Base-by-base conservation (phyloP, 139 green algal species). In the Picochlorum sp. region DNA sequence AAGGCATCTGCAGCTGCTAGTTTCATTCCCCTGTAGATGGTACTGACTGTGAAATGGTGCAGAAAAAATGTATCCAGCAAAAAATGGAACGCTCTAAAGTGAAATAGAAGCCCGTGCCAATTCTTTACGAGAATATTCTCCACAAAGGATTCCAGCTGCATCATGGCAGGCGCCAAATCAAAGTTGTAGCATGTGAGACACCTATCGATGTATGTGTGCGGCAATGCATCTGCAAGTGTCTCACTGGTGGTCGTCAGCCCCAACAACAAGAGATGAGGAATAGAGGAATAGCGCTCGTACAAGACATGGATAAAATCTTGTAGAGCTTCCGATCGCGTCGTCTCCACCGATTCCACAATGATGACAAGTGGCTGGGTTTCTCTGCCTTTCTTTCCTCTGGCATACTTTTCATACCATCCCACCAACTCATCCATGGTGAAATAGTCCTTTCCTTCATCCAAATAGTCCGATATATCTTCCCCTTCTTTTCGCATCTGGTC, bases 241-340 rank as follows among this genome's bases (percentile, higher is more conserved):
- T 20, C 62, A 3, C 55, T 68, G 4, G 55, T 68, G 13, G 71
- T 85, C 26, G 77, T 70, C 37, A 85, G 58, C 3, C 77, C 79
- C 30, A 86, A 49, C 47, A 84, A 15, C 21, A 86, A 54, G 0
- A 49, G 62, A 4, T 84, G 45, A 0, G 80, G 80, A 32, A 86
- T 45, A 56, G 71, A 26, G 2, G 14, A 26, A 15, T 63, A 15
- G 41, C 71, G 70, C 59, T 83, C 78, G 34, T 63, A 71, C 9
- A 83, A 52, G 2, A 62, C 26, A 1, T 63, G 6, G 23, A 86
- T 66, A 4, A 86, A 51, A 28, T 78, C 70, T 2, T 71, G 45
- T 15, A 86, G 69, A 3, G 62, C 59, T 23, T 30, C 11, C 6
- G 59, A 23, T 23, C 79, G 63, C 2, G 66, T 60, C 0, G 45